Conservation (phyloP, 2,329 filamentous ascomycete genomes). For the Hypoxylon sp. region DNA sequence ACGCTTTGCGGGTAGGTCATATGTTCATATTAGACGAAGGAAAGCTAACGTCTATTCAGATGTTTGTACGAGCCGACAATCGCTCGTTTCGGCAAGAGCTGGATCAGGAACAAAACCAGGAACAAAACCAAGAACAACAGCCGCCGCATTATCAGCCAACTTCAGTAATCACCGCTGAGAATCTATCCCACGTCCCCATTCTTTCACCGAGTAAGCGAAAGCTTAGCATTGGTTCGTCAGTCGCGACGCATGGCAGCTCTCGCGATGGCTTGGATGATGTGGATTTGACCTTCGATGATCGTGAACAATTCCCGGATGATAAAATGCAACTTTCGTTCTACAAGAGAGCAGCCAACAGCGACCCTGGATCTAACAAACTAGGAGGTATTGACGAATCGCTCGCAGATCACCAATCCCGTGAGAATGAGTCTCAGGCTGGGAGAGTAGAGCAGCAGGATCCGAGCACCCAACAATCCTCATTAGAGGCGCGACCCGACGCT, state of each 20-base stretch:
- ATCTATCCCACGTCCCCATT: conserved; percentile 40
- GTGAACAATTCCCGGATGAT: neutral
- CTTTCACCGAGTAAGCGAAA: conserved; percentile 46
- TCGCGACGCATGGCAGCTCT: conserved; percentile 52
- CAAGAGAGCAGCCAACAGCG: neutral
- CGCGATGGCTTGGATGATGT: conserved; percentile 48
- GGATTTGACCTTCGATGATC: conserved; percentile 48
- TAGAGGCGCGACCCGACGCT: conserved; percentile 34
- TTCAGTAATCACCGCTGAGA: conserved; percentile 37
- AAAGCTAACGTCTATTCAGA: conserved; percentile 54
- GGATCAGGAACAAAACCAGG: conserved; percentile 57
- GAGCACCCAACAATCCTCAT: neutral
- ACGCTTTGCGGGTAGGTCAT: conserved; percentile 55
- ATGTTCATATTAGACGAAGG: conserved; percentile 4
- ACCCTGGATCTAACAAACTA: neutral
- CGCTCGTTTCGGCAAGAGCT: conserved; percentile 67
- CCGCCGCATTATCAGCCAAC: conserved; percentile 24
- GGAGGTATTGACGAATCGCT: neutral
- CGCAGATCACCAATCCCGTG: neutral
- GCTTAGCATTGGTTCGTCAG: conserved; percentile 51
- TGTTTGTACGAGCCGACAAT: conserved; percentile 68
- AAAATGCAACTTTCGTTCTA: neutral
- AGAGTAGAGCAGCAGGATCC: neutral
- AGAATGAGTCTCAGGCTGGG: neutral
- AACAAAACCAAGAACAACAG: conserved; percentile 51